These are phyloP conservation scores for Penicillium sclerotigenum DNA, from an alignment of 2,329 filamentous ascomycete genomes.

Conservation along the genomic window DNA sequence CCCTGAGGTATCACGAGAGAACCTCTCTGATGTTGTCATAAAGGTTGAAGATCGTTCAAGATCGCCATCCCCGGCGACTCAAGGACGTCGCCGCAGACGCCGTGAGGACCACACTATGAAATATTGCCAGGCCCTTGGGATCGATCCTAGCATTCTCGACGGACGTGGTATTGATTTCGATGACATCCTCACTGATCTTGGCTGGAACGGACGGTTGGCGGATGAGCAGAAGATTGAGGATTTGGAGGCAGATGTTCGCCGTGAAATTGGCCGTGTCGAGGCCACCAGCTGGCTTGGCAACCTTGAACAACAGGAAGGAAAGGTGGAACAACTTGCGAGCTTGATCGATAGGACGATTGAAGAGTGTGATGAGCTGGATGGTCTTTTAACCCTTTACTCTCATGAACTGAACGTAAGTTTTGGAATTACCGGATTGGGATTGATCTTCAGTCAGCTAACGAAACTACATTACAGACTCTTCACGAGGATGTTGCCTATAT, in stretches of 20 bases:
- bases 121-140: slow-evolving; percentile 72
- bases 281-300: slow-evolving; percentile 89
- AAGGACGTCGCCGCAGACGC: slow-evolving; percentile 58
- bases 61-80: slow-evolving; percentile 39
- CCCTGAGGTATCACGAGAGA: slow-evolving; percentile 23
- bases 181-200: slow-evolving; percentile 77
- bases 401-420: slow-evolving; percentile 83
- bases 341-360: slow-evolving; percentile 86
- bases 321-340: slow-evolving; percentile 78
- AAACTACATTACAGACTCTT: slow-evolving; percentile 61
- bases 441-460: slow-evolving; percentile 25
- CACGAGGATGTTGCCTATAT: slow-evolving; percentile 97
- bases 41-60: slow-evolving; percentile 29
- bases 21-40: slow-evolving; percentile 19
- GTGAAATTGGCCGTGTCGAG: slow-evolving; percentile 85
- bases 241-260: slow-evolving; percentile 76
- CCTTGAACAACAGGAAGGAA: slow-evolving; percentile 79
- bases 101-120: slow-evolving; percentile 71
- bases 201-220: slow-evolving; percentile 78
- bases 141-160: slow-evolving; percentile 74
- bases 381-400: slow-evolving; percentile 86
- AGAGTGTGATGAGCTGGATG: slow-evolving; percentile 95
- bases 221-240: slow-evolving; percentile 73
- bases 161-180: slow-evolving; percentile 77
- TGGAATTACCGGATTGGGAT: too few relatives aligned